A percentile compares a stretch with the other conserved stretches of the same genome.
phyloP scores from a whole-genome alignment of 148 eudicot species.

The Mesembryanthemum crystallinum region DNA sequence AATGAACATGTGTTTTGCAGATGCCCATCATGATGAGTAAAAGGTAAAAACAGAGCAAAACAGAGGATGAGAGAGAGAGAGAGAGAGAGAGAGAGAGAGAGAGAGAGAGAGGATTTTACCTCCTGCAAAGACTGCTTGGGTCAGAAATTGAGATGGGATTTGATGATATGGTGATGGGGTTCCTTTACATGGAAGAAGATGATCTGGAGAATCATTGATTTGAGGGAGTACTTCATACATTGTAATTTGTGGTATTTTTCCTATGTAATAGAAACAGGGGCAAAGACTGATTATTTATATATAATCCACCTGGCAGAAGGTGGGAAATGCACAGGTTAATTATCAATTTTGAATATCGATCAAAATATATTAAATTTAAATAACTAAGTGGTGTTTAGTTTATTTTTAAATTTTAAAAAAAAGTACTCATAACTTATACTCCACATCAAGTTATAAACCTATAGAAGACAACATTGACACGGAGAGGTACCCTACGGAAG shows the following conservation, averaged over 20 bases:
- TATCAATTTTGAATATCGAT: too few species aligned
- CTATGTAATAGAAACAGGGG: background rate
- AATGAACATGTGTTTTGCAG: background rate
- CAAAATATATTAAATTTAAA: too few species aligned
- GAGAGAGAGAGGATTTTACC: constrained; percentile 19
- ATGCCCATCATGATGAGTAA: background rate
- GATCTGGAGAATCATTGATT: constrained; percentile 1
- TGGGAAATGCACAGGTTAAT: too few species aligned
- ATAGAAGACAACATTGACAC: too few species aligned
- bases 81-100: background rate
- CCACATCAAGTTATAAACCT: too few species aligned
- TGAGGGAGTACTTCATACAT: constrained; percentile 23
- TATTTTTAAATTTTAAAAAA: too few species aligned
- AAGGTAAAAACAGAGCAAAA: background rate
- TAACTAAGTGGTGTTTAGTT: too few species aligned
- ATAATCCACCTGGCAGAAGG: background rate
- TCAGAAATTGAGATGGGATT: constrained; percentile 6
- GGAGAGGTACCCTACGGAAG: too few species aligned
- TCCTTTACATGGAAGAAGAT: background rate
- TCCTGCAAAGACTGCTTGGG: constrained; percentile 27
- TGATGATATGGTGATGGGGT: constrained; percentile 1
- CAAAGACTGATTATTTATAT: background rate
- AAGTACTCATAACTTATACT: too few species aligned
- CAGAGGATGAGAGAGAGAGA: background rate
- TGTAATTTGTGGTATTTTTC: too few species aligned